phyloP scores from a whole-genome alignment of 164 flowering plant species.

The Liriodendron chinense region DNA sequence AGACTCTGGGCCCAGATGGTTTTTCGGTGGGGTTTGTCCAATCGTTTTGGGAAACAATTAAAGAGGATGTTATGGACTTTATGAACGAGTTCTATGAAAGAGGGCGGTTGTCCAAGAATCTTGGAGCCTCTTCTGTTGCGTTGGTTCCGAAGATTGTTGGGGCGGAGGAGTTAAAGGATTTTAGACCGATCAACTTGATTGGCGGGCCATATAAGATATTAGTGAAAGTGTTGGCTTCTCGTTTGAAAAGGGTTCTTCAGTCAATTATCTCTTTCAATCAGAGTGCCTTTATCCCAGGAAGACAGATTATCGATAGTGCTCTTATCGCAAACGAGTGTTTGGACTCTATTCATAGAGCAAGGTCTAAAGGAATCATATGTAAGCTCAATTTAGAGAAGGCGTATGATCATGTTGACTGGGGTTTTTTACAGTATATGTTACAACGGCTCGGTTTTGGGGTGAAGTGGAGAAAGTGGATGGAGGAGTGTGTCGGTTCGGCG shows the following conservation, averaged over 20 bases:
- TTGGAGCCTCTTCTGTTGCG: background rate
- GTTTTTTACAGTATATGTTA: background rate
- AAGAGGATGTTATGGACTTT: background rate
- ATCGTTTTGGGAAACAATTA: background rate
- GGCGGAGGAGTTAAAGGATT: background rate
- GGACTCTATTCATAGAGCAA: background rate
- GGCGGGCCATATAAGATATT: background rate
- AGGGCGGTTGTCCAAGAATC: background rate
- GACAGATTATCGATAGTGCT: background rate
- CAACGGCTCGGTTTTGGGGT: background rate
- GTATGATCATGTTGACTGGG: background rate
- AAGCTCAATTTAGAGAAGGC: background rate
- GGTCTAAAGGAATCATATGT: background rate
- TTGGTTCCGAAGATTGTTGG: background rate
- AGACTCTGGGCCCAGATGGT: background rate
- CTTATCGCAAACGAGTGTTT: background rate
- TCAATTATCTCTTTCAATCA: background rate
- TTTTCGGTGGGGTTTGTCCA: background rate
- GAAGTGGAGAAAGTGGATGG: background rate
- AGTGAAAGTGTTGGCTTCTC: background rate
- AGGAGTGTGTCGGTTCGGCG: background rate
- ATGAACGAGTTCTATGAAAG: background rate
- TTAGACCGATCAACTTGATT: background rate
- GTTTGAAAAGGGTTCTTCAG: background rate
- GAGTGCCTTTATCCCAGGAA: background rate